Percentiles rank a stretch among this genome's conserved stretches.
Evolutionary conservation across 371 early-diverging fungal genomes (phyloP).

Genomic region (Mortierella sp.): DNA sequence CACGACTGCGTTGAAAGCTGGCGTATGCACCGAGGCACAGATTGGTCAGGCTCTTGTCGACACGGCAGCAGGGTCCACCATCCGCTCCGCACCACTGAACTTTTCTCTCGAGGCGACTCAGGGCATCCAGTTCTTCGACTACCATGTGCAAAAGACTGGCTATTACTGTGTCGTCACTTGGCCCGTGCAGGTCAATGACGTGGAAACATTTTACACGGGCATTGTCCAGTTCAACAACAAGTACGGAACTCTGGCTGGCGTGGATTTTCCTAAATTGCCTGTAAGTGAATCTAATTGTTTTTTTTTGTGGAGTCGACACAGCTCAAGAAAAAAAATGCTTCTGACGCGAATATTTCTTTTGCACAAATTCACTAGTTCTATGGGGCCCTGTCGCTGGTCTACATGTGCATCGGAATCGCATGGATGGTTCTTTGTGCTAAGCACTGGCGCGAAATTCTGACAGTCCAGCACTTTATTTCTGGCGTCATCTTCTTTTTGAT

Average conservation of each 20-base stretch:
- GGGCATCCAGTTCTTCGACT: slow-evolving; percentile 54
- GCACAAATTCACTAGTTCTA: slow-evolving; percentile 63
- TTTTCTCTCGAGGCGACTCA: slow-evolving; percentile 15
- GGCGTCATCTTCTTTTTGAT: slow-evolving; percentile 87
- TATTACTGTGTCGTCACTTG: slow-evolving; percentile 73
- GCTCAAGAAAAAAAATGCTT: too few species aligned
- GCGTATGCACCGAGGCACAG: slow-evolving; percentile 59
- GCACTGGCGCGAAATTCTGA: slow-evolving; percentile 89
- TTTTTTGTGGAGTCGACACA: too few species aligned
- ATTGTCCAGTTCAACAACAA: slow-evolving; percentile 79
- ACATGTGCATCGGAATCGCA: slow-evolving; percentile 74
- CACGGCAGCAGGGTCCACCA: slow-evolving; percentile 53
- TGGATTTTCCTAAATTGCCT: slow-evolving; percentile 88
- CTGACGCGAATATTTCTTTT: not conserved
- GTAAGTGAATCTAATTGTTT: slow-evolving; percentile 63
- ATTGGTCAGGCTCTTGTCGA: slow-evolving; percentile 60
- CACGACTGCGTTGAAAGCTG: slow-evolving; percentile 54
- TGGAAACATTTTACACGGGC: slow-evolving; percentile 61
- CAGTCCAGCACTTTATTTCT: slow-evolving; percentile 89
- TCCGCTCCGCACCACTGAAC: slow-evolving; percentile 50
- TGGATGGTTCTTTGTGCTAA: slow-evolving; percentile 84
- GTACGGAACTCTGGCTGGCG: slow-evolving; percentile 86
- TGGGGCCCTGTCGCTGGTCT: slow-evolving; percentile 74
- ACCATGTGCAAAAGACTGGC: slow-evolving; percentile 71
- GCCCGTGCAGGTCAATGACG: slow-evolving; percentile 23